phyloP scores from a whole-genome alignment of 1,284 basidiomycete species.

The Anthracocystis walkeri region DNA sequence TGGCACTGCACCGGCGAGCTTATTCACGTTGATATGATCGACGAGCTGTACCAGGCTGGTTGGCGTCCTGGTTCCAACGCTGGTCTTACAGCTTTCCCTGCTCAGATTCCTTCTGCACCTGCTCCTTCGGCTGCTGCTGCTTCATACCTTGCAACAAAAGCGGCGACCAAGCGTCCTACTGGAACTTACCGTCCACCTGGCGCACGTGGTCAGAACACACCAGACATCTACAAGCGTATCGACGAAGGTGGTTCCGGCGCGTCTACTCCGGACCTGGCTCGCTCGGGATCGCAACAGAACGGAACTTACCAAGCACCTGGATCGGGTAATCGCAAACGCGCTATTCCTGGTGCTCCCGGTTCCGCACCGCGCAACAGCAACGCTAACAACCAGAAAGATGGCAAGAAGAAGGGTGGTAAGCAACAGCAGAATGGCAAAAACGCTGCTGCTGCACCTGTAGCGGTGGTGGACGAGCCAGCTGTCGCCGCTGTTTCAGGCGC shows the following conservation, averaged over 20 bases:
- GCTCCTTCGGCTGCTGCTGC: constrained; percentile 76
- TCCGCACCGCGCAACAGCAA: constrained; percentile 28
- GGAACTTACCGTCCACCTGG: constrained; percentile 71
- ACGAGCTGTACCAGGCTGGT: constrained; percentile 87
- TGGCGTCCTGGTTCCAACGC: constrained; percentile 84
- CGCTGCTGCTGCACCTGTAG: constrained; percentile 16
- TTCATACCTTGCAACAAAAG: constrained; percentile 63
- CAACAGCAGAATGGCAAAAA: constrained; percentile 49
- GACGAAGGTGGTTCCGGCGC: constrained; percentile 76
- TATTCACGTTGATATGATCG: constrained; percentile 80
- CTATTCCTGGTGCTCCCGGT: constrained; percentile 56
- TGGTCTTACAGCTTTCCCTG: constrained; percentile 79
- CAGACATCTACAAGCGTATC: constrained; percentile 85
- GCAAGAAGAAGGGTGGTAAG: constrained; percentile 47
- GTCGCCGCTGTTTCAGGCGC: constrained; percentile 29
- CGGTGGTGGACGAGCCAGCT: constrained; percentile 14
- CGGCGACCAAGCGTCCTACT: constrained; percentile 65
- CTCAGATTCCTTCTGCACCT: constrained; percentile 79
- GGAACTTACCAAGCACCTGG: constrained; percentile 55
- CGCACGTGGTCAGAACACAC: constrained; percentile 85
- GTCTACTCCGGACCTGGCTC: constrained; percentile 38
- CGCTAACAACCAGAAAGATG: constrained; percentile 22
- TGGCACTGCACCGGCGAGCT: constrained; percentile 92
- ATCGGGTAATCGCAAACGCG: constrained; percentile 46
- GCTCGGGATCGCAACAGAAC: constrained; percentile 30